phyloP scores from a whole-genome alignment of 441 rosid genomes.

The Croton setiger region DNA sequence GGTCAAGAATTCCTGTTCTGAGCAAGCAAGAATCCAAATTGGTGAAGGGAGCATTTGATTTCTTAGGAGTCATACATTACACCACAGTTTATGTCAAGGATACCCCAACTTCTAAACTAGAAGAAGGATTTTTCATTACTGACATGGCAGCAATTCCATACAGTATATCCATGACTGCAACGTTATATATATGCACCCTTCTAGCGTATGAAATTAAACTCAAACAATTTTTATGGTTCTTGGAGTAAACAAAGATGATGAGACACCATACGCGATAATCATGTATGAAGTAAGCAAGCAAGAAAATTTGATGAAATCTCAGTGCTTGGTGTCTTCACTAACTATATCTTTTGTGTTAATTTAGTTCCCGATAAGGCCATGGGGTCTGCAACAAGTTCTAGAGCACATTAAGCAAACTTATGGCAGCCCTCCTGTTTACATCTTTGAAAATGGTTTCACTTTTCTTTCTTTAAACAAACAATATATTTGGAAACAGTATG shows the following conservation, averaged over 20 bases:
- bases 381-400: conserved; percentile 46
- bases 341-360: not conserved
- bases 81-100: conserved; percentile 22
- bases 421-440: conserved; percentile 66
- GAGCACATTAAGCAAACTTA: conserved; percentile 52
- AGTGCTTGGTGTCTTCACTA: not conserved
- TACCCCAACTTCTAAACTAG: conserved; percentile 19
- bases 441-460: conserved; percentile 67
- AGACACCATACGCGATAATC: not conserved
- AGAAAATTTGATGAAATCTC: not conserved
- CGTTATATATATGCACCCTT: not conserved
- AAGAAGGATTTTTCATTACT: conserved; percentile 31
- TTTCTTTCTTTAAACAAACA: not conserved
- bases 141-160: conserved; percentile 33
- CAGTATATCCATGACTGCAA: conserved; percentile 27
- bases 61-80: conserved; percentile 54
- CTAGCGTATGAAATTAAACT: not conserved
- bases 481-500: not conserved
- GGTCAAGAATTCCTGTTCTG: conserved; percentile 55
- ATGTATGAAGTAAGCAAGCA: conserved; percentile 18
- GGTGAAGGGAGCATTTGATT: conserved; percentile 59
- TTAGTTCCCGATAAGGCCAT: conserved; percentile 41
- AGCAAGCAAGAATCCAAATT: conserved; percentile 37
- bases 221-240: not conserved
- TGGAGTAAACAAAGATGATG: conserved; percentile 9